Conservation (phyloP, 2,329 filamentous ascomycete species). For the Claviceps digitariae region DNA sequence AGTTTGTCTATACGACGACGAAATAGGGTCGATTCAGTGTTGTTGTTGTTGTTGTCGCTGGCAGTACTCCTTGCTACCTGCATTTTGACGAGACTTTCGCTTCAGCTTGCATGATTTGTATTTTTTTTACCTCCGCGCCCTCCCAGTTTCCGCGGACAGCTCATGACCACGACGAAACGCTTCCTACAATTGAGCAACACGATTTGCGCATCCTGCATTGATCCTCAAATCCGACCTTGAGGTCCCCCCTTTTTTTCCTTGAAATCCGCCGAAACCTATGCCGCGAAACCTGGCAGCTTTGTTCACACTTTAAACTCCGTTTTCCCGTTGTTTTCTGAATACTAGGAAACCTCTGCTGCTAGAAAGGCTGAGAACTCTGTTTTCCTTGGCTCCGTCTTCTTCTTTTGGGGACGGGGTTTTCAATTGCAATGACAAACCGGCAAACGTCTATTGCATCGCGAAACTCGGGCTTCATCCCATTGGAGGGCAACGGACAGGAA, state of each 20-base stretch:
- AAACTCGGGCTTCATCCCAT: constrained; percentile 28
- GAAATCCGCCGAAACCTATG: not conserved
- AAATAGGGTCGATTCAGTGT: not conserved
- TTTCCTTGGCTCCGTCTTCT: not conserved
- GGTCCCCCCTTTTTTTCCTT: not conserved
- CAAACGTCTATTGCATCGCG: constrained; percentile 10
- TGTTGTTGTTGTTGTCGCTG: not conserved
- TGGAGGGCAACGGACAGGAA: constrained; percentile 18
- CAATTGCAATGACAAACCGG: constrained; percentile 8
- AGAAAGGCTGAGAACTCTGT: not conserved
- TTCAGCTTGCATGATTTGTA: not conserved
- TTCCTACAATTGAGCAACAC: not conserved
- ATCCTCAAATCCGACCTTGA: not conserved
- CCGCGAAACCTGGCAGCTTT: not conserved
- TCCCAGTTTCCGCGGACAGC: not conserved
- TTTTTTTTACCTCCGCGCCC: no score
- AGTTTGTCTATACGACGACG: not conserved
- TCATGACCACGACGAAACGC: not conserved
- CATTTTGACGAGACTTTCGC: not conserved
- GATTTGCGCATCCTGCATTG: not conserved
- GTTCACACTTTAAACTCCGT: no score
- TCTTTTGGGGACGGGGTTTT: no score
- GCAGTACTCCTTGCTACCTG: not conserved
- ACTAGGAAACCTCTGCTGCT: not conserved
- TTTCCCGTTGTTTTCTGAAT: no score